Evolutionary conservation across 257 asterid genomes (phyloP).

Genomic region (Penstemon davidsonii): DNA sequence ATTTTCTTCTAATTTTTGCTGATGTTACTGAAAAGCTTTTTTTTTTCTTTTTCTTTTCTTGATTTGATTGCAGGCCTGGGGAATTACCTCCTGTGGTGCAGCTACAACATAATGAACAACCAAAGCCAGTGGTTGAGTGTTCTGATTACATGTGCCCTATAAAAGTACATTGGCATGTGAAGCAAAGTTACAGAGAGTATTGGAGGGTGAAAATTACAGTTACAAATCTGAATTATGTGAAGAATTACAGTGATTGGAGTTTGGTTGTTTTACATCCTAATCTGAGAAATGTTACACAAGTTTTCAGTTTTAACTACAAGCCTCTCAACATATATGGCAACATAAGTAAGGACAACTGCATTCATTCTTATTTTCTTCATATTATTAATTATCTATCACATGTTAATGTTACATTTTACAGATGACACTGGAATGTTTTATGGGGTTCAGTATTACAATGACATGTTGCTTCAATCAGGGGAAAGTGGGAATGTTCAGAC

Average conservation of each 20-base stretch:
- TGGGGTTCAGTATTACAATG: conserved; percentile 66
- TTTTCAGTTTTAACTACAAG: conserved; percentile 83
- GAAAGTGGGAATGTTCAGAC: conserved; percentile 69
- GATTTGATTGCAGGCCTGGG: conserved; percentile 34
- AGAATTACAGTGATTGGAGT: conserved; percentile 69
- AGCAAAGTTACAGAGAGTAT: conserved; percentile 55
- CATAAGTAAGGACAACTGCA: conserved; percentile 47
- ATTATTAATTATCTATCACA: too few relatives aligned
- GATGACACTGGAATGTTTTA: conserved; percentile 80
- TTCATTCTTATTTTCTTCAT: background rate
- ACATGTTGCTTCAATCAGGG: conserved; percentile 69
- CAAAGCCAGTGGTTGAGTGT: conserved; percentile 51
- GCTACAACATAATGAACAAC: conserved; percentile 39
- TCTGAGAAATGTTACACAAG: conserved; percentile 50
- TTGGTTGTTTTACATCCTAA: conserved; percentile 79
- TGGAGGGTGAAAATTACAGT: conserved; percentile 85
- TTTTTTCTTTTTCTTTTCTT: background rate
- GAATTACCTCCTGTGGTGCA: conserved; percentile 49
- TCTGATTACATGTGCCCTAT: conserved; percentile 77
- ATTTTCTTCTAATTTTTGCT: too few relatives aligned
- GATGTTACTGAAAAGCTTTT: background rate
- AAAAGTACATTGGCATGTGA: conserved; percentile 79
- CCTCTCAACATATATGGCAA: conserved; percentile 60
- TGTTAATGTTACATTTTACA: conserved; percentile 19
- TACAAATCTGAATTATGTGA: conserved; percentile 49